Base-by-base conservation (phyloP, 495 filamentous ascomycete genomes). In the Neurospora pannonica region DNA sequence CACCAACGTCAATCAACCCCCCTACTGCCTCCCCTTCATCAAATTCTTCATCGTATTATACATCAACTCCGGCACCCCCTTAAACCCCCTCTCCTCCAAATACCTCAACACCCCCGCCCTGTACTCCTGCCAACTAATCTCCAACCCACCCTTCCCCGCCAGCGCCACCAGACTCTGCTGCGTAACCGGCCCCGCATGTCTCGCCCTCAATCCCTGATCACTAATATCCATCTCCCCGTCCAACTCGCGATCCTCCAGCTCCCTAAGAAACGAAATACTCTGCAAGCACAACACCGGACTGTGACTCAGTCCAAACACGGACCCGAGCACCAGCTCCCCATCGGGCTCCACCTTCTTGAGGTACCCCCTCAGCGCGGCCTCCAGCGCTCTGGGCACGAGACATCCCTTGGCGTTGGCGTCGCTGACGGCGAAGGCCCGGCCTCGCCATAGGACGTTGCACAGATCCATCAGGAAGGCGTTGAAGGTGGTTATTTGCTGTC, bases 381-480 rank as follows among this genome's bases (percentile, higher is more conserved):
- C 77, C 0, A 89, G 80, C 3, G 85, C n/a, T 19, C 78, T 70
- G 0, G 90, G 85, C 19, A 94, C 80, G n/a, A 92, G 82, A 75
- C 94, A 95, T 19, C 91, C 93, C 37, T 90, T 83, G 4, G 94
- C 89, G 80, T 94, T 93, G 15, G 85, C 80, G 75, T 96, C 93
- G 11, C 87, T 84, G 2, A 81, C 82, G 54, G 90, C 89, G 39
- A 97, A 90, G 0, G 92, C 94, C 17, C 91, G 90, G 28, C 89
- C 90, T 24, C 93, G 88, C 93, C 94, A 97, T 17, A 97, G 76
- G 67, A 93, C 88, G 77, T 97, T 97, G 84, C 93, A 96, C 48
- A 94, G 87, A 78, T 97, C 94, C 92, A 96, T 96, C 38, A 97
- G 86, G 77, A 91, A 94, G 10, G 91, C 92, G 80, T 97, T 97